phyloP scores from a whole-genome alignment of 495 filamentous ascomycete genomes.

The Usnea hakonensis region DNA sequence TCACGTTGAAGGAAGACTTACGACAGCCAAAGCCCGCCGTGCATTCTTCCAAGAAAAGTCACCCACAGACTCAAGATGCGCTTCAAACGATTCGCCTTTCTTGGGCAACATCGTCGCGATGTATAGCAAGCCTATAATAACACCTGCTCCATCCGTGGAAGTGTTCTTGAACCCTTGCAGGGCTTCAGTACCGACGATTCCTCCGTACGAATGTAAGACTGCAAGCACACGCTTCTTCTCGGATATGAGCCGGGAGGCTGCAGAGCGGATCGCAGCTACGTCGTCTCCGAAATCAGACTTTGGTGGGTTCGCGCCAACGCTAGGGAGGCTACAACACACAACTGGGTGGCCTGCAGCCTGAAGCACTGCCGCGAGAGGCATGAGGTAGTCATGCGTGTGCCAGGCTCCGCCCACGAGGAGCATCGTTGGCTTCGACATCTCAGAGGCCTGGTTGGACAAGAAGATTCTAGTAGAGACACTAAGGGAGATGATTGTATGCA shows the following conservation, averaged over 20 bases:
- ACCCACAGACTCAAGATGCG: background rate
- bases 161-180: background rate
- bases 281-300: background rate
- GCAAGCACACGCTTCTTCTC: background rate
- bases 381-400: background rate
- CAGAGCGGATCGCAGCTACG: background rate
- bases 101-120: background rate
- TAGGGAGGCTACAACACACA: background rate
- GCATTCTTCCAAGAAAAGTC: background rate
- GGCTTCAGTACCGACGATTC: background rate
- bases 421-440: background rate
- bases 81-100: background rate
- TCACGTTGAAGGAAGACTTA: background rate
- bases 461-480: too few species aligned
- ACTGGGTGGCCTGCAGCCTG: background rate
- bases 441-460: too few species aligned
- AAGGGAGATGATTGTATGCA: too few species aligned
- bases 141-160: background rate
- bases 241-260: background rate
- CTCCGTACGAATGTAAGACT: background rate
- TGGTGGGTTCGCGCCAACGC: background rate
- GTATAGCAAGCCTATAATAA: background rate
- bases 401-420: slow-evolving; percentile 1
- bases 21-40: background rate
- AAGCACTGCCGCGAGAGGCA: background rate